Evolutionary conservation across 2,329 filamentous ascomycete species (phyloP).

Genomic region (Pseudogymnoascus sp.): DNA sequence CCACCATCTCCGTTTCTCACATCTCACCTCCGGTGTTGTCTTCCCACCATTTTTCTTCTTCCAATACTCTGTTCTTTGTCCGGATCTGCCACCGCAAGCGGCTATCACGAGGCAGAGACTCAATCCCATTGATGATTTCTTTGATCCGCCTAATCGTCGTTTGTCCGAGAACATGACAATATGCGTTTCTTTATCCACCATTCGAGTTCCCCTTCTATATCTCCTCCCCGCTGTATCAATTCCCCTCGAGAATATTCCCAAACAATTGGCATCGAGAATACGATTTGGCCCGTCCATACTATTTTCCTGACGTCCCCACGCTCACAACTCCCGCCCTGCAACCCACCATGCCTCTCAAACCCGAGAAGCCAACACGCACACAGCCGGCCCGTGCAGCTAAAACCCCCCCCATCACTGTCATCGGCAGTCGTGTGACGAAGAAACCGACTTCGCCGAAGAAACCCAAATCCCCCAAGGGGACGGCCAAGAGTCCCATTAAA

Average conservation of each 20-base stretch:
- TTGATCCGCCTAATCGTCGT: not conserved
- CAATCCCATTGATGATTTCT: not conserved
- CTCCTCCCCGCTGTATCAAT: not conserved
- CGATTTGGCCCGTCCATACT: not conserved
- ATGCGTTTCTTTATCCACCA: not conserved
- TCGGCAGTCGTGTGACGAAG: not conserved
- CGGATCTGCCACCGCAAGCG: not conserved
- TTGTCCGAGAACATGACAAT: not conserved
- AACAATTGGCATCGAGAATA: not conserved
- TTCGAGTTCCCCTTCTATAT: not conserved
- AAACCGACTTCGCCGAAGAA: not conserved
- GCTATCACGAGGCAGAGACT: not conserved
- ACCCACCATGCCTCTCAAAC: not conserved
- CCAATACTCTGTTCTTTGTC: not conserved
- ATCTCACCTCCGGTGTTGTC: not conserved
- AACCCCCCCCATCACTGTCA: not conserved
- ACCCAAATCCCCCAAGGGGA: not conserved
- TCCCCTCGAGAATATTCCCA: not conserved
- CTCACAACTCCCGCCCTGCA: not conserved
- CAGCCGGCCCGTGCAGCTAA: not conserved
- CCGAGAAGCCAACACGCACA: not conserved
- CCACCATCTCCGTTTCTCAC: not conserved
- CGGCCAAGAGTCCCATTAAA: not conserved
- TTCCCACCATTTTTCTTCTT: not conserved
- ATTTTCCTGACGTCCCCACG: not conserved